Percentiles rank a stretch among this genome's conserved stretches.
Evolutionary conservation across 768 basidiomycete genomes (phyloP).

Genomic region (Nidularia sp.): DNA sequence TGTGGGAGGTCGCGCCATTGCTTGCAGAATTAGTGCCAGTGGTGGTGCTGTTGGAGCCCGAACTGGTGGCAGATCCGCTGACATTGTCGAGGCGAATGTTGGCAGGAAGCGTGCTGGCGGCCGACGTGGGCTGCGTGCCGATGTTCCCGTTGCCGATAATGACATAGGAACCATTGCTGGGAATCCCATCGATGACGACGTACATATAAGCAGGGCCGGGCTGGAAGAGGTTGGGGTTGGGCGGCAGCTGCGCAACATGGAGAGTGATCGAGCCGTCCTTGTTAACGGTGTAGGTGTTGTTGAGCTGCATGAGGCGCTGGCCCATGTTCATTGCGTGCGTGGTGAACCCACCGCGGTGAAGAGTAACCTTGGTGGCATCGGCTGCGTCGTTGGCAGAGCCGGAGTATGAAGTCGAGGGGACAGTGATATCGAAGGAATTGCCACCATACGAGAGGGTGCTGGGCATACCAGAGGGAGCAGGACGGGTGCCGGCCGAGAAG

Average conservation of each 20-base stretch:
- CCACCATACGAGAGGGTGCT: conserved; percentile 83
- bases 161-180: conserved; percentile 72
- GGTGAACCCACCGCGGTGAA: conserved; percentile 83
- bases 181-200: conserved; percentile 81
- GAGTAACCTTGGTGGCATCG: conserved; percentile 67
- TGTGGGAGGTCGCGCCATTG: neutral
- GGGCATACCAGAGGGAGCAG: conserved; percentile 67
- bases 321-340: conserved; percentile 90
- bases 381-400: conserved; percentile 69
- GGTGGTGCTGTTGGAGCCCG: conserved; percentile 11
- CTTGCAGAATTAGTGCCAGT: conserved; percentile 4
- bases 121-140: conserved; percentile 58
- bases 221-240: conserved; percentile 81
- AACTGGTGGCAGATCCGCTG: conserved; percentile 20
- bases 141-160: conserved; percentile 78
- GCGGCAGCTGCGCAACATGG: conserved; percentile 79
- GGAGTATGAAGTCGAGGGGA: conserved; percentile 63
- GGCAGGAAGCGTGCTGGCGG: conserved; percentile 42
- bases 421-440: conserved; percentile 65
- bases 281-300: conserved; percentile 82
- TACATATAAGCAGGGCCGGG: conserved; percentile 86
- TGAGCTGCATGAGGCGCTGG: conserved; percentile 76
- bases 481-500: conserved; percentile 67
- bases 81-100: conserved; percentile 42
- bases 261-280: conserved; percentile 72